These are phyloP conservation scores for Arctium lappa DNA, from an alignment of 129 eudicot species.

Conservation along the genomic window DNA sequence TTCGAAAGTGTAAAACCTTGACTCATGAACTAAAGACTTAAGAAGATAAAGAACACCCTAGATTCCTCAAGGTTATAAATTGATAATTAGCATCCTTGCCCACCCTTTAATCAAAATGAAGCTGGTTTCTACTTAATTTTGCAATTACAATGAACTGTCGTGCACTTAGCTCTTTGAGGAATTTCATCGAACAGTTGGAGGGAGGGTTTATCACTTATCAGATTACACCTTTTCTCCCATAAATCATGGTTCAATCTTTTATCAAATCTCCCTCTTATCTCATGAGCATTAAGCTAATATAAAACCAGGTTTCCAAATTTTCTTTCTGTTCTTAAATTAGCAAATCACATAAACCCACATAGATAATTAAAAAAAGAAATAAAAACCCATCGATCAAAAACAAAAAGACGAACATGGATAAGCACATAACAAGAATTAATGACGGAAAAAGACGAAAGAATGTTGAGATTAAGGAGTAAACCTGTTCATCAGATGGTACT, in stretches of 20 bases:
- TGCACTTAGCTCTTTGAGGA: neutral
- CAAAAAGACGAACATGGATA: neutral
- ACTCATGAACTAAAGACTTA: too few species aligned
- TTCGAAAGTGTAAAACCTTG: too few species aligned
- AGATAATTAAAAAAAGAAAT: neutral
- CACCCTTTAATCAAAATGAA: neutral
- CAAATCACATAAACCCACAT: neutral
- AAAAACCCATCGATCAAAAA: neutral
- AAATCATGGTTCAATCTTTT: neutral
- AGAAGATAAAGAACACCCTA: neutral
- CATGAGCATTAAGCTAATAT: neutral
- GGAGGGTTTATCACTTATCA: neutral
- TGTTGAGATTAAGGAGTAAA: neutral
- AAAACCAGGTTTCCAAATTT: neutral
- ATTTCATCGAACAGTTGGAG: conserved; percentile 13
- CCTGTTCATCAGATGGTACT: conserved; percentile 15
- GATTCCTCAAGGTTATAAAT: neutral
- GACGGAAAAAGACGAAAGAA: neutral
- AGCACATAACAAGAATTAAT: neutral
- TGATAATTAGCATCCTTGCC: too few species aligned
- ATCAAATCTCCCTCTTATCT: neutral
- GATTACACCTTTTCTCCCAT: neutral
- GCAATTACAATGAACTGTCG: neutral
- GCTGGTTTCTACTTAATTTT: neutral
- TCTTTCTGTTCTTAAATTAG: neutral